Conservation (phyloP, 1,284 basidiomycete species). For the Pseudozyma tsukubaensis region DNA sequence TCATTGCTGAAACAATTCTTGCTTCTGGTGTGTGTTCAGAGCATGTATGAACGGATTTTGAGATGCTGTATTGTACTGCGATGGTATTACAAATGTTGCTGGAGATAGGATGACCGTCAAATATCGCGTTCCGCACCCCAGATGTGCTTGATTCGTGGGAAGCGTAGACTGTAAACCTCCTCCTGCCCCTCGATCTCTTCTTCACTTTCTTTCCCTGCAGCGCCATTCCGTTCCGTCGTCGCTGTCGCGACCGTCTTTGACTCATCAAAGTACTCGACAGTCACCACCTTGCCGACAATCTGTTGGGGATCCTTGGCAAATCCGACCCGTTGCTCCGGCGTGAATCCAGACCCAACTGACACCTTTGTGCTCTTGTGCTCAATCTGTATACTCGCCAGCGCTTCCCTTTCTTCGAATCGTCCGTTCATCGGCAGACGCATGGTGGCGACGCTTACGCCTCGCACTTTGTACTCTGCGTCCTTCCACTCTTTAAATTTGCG, state of each 20-base stretch:
- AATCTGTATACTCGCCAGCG: conserved; percentile 47
- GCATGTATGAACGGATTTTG: background rate
- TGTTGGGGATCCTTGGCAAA: conserved; percentile 43
- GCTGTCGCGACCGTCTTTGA: conserved; percentile 11
- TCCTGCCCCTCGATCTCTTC: conserved; percentile 1
- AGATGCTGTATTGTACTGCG: background rate
- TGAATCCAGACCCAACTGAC: conserved; percentile 55
- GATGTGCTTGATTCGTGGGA: conserved; percentile 57
- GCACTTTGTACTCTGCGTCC: conserved; percentile 56
- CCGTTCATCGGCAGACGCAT: conserved; percentile 57
- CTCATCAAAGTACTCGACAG: conserved; percentile 55
- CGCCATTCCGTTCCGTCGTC: conserved; percentile 5
- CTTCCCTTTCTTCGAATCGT: conserved; percentile 34
- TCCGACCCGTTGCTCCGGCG: conserved; percentile 42
- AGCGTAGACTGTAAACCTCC: conserved; percentile 47
- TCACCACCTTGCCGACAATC: conserved; percentile 53
- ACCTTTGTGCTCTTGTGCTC: conserved; percentile 46
- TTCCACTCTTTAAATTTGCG: conserved; percentile 56
- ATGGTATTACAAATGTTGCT: background rate
- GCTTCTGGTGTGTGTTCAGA: conserved; percentile 1
- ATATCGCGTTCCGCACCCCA: conserved; percentile 41
- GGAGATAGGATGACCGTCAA: conserved; percentile 3
- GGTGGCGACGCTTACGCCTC: conserved; percentile 27
- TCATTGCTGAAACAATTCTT: conserved; percentile 10
- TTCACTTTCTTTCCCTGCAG: background rate